These are phyloP conservation scores for Phytophthora palmivora DNA, from an alignment of 352 stramenopile species.

Conservation along the genomic window DNA sequence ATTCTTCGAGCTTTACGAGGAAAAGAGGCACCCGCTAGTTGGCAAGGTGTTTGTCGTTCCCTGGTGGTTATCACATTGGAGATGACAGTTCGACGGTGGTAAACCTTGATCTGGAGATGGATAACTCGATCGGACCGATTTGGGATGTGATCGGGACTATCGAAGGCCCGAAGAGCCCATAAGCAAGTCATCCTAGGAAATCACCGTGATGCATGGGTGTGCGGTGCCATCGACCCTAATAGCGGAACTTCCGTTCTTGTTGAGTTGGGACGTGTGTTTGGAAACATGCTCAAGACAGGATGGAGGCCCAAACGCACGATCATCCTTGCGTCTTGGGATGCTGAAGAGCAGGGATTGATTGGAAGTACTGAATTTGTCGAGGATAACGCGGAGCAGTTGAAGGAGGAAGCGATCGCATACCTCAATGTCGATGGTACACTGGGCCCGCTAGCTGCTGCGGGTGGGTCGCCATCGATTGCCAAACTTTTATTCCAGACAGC, in stretches of 20 bases:
- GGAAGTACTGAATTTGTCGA: constrained; percentile 88
- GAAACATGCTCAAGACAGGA: constrained; percentile 60
- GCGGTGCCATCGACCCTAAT: constrained; percentile 86
- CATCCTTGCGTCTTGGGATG: constrained; percentile 84
- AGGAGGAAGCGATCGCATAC: constrained; percentile 75
- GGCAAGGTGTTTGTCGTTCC: constrained; percentile 65
- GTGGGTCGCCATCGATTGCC: constrained; percentile 73
- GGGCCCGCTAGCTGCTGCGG: constrained; percentile 55
- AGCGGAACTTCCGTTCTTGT: constrained; percentile 77
- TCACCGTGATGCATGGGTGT: constrained; percentile 91
- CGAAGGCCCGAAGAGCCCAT: constrained; percentile 53
- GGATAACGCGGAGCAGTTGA: constrained; percentile 55
- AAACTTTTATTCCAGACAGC: constrained; percentile 62
- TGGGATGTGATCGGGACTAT: constrained; percentile 91
- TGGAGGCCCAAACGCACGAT: constrained; percentile 82
- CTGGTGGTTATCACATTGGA: constrained; percentile 73
- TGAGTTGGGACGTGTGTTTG: constrained; percentile 76
- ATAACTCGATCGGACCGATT: constrained; percentile 80
- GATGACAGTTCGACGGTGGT: constrained; percentile 61
- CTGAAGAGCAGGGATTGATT: constrained; percentile 86
- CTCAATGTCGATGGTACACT: constrained; percentile 87
- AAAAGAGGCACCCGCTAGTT: constrained; percentile 51
- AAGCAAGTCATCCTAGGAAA: constrained; percentile 87
- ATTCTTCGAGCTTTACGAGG: constrained; percentile 71
- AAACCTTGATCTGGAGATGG: constrained; percentile 67